A percentile compares a stretch with the other conserved stretches of the same genome.
Evolutionary conservation across 306 rosid genomes (phyloP).

Genomic region (Echinosophora koreensis): DNA sequence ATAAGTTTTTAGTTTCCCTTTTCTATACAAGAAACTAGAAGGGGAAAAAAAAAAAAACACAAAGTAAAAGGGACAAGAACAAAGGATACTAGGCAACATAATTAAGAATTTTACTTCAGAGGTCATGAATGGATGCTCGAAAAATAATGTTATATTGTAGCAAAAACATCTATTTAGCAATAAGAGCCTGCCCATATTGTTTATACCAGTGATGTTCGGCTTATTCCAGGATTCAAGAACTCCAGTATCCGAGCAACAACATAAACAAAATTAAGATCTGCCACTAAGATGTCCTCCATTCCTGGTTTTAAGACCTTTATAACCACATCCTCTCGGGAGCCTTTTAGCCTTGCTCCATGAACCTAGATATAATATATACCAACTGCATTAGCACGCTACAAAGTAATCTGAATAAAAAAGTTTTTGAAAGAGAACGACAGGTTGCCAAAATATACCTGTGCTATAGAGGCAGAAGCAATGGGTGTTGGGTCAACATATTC

Average conservation of each 20-base stretch:
- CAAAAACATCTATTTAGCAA: constrained; percentile 30
- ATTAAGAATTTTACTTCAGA: constrained; percentile 31
- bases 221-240: constrained; percentile 91
- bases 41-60: constrained; percentile 36
- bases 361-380: constrained; percentile 62
- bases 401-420: constrained; percentile 5
- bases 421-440: constrained; percentile 35
- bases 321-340: constrained; percentile 91
- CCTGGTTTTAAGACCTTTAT: constrained; percentile 98
- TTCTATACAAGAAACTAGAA: constrained; percentile 19
- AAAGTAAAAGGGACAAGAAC: background rate
- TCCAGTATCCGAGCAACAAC: constrained; percentile 90
- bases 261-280: constrained; percentile 93
- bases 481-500: constrained; percentile 90
- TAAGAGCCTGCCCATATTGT: constrained; percentile 28
- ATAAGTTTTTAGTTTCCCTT: constrained; percentile 24
- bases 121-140: constrained; percentile 7
- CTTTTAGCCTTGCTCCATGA: constrained; percentile 92
- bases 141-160: background rate
- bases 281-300: constrained; percentile 88
- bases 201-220: constrained; percentile 87
- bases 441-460: constrained; percentile 67
- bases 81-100: constrained; percentile 33
- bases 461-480: constrained; percentile 95
- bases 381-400: constrained; percentile 38